These are phyloP conservation scores for Trichophyton simii DNA, from an alignment of 2,329 filamentous ascomycete genomes.

Conservation along the genomic window DNA sequence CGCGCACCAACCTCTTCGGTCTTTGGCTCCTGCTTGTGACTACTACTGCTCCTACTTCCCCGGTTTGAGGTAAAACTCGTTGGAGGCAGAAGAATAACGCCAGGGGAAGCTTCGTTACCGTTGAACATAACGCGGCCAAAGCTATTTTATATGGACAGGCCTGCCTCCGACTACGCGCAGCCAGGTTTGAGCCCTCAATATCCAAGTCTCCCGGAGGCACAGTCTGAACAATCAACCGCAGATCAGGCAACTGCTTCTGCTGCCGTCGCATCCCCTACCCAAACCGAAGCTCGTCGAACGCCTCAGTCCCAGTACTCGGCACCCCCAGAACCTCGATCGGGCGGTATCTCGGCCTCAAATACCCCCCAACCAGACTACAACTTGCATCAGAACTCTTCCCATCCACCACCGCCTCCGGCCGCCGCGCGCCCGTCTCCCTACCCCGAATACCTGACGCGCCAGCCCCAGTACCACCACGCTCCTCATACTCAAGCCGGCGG, in stretches of 20 bases:
- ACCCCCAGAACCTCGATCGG: constrained; percentile 64
- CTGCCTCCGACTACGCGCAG: constrained; percentile 67
- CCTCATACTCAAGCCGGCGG: constrained; percentile 58
- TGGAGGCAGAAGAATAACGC: constrained; percentile 6
- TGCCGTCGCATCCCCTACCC: constrained; percentile 18
- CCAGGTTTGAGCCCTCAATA: constrained; percentile 64
- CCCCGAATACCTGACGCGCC: constrained; percentile 74
- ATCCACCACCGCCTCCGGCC: constrained; percentile 40
- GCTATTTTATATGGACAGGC: constrained; percentile 40
- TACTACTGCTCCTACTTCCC: not conserved
- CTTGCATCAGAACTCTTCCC: constrained; percentile 56
- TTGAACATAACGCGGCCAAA: constrained; percentile 9
- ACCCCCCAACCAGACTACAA: constrained; percentile 85
- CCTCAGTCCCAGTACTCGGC: constrained; percentile 55
- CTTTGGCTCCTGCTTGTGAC: not conserved
- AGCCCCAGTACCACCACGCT: constrained; percentile 58
- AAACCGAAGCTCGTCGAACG: constrained; percentile 27
- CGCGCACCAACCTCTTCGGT: not conserved
- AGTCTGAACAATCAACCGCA: constrained; percentile 76
- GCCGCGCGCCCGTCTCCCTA: constrained; percentile 35
- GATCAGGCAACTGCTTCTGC: constrained; percentile 80
- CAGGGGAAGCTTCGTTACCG: constrained; percentile 2
- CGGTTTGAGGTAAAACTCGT: constrained; percentile 1
- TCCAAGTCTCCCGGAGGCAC: constrained; percentile 42
- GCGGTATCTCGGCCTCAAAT: constrained; percentile 61